These are phyloP conservation scores for Chalciporus pseudorubinellus DNA, from an alignment of 768 basidiomycete species.

Conservation along the genomic window DNA sequence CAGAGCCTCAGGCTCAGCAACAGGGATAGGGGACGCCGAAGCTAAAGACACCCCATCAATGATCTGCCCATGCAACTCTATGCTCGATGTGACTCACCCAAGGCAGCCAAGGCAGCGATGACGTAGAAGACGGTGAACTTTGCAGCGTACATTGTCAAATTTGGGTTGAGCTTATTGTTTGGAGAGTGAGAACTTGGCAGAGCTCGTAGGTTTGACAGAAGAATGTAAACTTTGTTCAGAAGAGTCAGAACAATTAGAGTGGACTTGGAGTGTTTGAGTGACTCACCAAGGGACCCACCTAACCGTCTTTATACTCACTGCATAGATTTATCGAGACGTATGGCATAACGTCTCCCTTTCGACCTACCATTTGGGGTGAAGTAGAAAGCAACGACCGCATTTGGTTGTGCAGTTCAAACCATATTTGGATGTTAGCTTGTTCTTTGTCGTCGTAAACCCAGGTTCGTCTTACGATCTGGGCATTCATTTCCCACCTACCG, in stretches of 20 bases:
- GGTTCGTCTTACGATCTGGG: background rate
- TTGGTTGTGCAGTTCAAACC: conserved; percentile 24
- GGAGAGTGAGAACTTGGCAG: conserved; percentile 1
- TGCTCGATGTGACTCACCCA: conserved; percentile 17
- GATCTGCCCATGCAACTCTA: background rate
- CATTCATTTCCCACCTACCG: conserved; percentile 1
- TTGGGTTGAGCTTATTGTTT: conserved; percentile 31
- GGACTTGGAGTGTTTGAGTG: conserved; percentile 16
- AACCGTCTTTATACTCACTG: conserved; percentile 26
- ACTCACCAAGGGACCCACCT: conserved; percentile 1
- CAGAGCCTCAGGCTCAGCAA: conserved; percentile 9
- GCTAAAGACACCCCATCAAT: conserved; percentile 14
- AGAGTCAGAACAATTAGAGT: conserved; percentile 32
- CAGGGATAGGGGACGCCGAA: conserved; percentile 28
- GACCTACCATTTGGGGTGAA: conserved; percentile 27
- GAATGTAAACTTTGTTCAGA: conserved; percentile 4
- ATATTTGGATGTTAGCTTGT: conserved; percentile 30
- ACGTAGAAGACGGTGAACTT: conserved; percentile 31
- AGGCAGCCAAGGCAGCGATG: conserved; percentile 25
- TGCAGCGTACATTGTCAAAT: conserved; percentile 24
- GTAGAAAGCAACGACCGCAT: conserved; percentile 18
- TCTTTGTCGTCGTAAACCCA: background rate
- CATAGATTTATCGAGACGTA: background rate
- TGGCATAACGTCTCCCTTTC: conserved; percentile 17
- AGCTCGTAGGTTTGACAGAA: background rate